A percentile compares a stretch with the other conserved stretches of the same genome.
These are phyloP conservation scores for Umbelopsis ramanniana DNA, from an alignment of 192 early-diverging fungal species.

Conservation along the genomic window DNA sequence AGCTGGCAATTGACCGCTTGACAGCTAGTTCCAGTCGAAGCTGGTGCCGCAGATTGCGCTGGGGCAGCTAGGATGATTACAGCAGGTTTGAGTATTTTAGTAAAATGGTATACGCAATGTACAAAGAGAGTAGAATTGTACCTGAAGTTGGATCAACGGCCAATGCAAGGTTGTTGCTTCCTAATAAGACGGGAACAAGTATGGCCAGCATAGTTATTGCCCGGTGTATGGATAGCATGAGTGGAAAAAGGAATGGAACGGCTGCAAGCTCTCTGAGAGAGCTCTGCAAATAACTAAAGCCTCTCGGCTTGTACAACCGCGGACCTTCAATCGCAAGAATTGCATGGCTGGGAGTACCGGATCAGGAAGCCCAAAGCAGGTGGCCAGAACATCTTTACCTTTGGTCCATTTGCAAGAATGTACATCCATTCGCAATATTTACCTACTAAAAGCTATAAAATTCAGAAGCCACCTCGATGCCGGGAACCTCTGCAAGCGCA, in stretches of 20 bases:
- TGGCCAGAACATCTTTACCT: no score
- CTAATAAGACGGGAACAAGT: conserved; percentile 12
- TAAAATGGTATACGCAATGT: not conserved
- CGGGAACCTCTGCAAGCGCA: no score
- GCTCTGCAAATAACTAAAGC: not conserved
- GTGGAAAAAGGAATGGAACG: conserved; percentile 8
- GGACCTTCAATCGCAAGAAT: not conserved
- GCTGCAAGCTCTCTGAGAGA: not conserved
- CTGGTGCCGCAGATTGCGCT: not conserved
- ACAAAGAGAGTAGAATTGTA: no score
- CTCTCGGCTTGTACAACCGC: conserved; percentile 10
- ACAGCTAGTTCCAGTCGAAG: conserved; percentile 11
- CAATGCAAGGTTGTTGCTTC: not conserved
- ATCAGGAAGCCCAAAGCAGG: not conserved
- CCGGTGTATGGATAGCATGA: not conserved
- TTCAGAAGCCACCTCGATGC: no score
- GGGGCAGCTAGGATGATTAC: not conserved
- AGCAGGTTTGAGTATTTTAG: not conserved
- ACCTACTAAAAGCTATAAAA: no score
- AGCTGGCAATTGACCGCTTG: conserved; percentile 26
- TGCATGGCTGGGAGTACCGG: not conserved
- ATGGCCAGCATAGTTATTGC: conserved; percentile 21
- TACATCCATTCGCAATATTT: no score
- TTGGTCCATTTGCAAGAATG: no score
- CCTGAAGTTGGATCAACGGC: conserved; percentile 16